Conservation (phyloP, 2,329 filamentous ascomycete genomes). For the Ophiobolus disseminans region DNA sequence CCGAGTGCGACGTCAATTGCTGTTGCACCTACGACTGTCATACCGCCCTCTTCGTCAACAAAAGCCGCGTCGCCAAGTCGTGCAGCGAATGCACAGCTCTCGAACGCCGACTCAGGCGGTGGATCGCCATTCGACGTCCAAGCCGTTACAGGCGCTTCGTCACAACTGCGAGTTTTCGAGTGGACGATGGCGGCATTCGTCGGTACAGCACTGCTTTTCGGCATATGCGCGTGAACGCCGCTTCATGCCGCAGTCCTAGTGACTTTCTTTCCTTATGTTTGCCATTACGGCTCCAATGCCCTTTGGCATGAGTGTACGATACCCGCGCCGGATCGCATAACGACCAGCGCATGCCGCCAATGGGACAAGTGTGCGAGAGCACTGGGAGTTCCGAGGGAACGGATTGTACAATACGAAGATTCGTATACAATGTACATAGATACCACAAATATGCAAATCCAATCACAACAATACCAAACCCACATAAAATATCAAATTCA, state of each 20-base stretch:
- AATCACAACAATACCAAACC: too few species aligned
- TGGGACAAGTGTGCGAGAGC: background rate
- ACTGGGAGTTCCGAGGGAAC: too few species aligned
- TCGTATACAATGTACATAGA: too few species aligned
- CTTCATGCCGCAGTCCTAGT: background rate
- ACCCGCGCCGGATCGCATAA: background rate
- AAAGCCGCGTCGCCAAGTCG: conserved; percentile 16
- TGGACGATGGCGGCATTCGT: conserved; percentile 18
- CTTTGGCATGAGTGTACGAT: background rate
- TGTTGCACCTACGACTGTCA: conserved; percentile 13
- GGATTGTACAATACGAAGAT: too few species aligned
- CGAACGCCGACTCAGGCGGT: conserved; percentile 49
- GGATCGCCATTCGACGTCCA: conserved; percentile 56
- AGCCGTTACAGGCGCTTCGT: conserved; percentile 27
- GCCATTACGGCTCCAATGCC: conserved; percentile 9
- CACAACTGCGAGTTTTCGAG: conserved; percentile 12
- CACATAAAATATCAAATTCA: too few species aligned
- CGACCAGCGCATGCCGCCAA: background rate
- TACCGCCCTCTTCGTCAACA: background rate
- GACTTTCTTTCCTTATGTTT: conserved; percentile 10
- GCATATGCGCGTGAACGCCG: conserved; percentile 15
- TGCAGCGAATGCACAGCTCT: conserved; percentile 40
- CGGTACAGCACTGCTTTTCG: conserved; percentile 14
- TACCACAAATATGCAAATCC: too few species aligned
- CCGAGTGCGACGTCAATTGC: conserved; percentile 22